Evolutionary conservation across 306 rosid genomes (phyloP).

Genomic region (Vachellia collinsii): DNA sequence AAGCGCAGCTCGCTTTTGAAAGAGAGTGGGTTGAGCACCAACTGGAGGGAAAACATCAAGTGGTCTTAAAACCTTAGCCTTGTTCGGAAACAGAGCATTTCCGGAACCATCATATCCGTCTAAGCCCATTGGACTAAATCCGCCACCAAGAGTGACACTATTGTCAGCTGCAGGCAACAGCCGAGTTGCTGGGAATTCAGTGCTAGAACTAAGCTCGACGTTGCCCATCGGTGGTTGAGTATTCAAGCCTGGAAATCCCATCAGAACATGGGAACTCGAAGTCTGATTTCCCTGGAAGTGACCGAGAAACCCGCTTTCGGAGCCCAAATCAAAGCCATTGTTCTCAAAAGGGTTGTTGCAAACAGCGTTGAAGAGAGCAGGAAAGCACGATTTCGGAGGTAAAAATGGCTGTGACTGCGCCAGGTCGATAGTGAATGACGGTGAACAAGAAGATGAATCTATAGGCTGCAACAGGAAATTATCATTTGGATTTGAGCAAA

Average conservation of each 20-base stretch:
- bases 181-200: conserved; percentile 50
- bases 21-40: conserved; percentile 75
- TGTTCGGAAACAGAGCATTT: conserved; percentile 50
- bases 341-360: conserved; percentile 51
- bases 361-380: conserved; percentile 54
- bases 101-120: conserved; percentile 50
- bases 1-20: conserved; percentile 79
- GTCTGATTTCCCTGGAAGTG: conserved; percentile 38
- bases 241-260: conserved; percentile 43
- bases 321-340: conserved; percentile 60
- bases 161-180: conserved; percentile 36
- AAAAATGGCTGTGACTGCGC: conserved; percentile 53
- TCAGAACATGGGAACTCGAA: conserved; percentile 48
- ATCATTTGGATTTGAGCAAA: conserved; percentile 48
- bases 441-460: conserved; percentile 66
- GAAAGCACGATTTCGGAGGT: conserved; percentile 52
- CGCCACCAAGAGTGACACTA: conserved; percentile 32
- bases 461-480: conserved; percentile 54
- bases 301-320: conserved; percentile 49
- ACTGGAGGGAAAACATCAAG: conserved; percentile 53
- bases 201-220: conserved; percentile 48
- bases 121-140: conserved; percentile 42
- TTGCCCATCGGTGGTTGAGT: conserved; percentile 42
- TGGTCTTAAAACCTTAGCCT: conserved; percentile 51
- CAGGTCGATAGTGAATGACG: conserved; percentile 57